Evolutionary conservation across 352 stramenopile genomes (phyloP).

Genomic region (Phytophthora hybrid): DNA sequence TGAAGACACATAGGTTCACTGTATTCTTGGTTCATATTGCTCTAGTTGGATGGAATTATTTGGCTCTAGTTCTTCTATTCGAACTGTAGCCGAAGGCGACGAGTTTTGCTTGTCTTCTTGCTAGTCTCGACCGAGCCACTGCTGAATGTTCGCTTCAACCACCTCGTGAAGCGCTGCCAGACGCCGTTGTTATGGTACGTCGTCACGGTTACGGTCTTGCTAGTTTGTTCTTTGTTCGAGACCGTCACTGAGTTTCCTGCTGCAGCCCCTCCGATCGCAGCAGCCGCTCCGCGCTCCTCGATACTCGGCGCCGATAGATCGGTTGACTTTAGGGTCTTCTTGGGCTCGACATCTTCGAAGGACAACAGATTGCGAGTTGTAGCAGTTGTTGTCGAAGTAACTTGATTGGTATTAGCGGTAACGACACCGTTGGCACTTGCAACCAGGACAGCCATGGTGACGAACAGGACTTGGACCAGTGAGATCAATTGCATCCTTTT

Average conservation of each 20-base stretch:
- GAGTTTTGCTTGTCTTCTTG: conserved; percentile 3
- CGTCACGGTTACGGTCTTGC: conserved; percentile 19
- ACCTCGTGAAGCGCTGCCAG: conserved; percentile 18
- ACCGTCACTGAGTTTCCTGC: conserved; percentile 2
- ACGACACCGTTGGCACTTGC: conserved; percentile 3
- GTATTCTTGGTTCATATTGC: conserved; percentile 17
- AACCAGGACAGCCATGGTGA: conserved; percentile 8
- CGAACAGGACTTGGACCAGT: conserved; percentile 18
- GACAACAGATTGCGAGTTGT: conserved; percentile 14
- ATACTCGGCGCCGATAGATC: neutral
- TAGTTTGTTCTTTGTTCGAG: conserved; percentile 1
- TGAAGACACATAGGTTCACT: conserved; percentile 31
- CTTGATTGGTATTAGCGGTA: conserved; percentile 6
- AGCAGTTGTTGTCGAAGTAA: neutral
- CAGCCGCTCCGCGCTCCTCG: conserved; percentile 16
- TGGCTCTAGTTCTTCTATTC: neutral
- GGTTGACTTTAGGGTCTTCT: neutral
- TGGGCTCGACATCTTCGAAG: conserved; percentile 13
- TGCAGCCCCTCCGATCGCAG: conserved; percentile 8
- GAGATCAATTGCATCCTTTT: conserved; percentile 15
- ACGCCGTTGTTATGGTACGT: conserved; percentile 31
- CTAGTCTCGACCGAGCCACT: neutral
- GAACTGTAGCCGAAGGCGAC: conserved; percentile 15
- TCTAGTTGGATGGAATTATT: neutral
- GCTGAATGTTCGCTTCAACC: conserved; percentile 14